Conservation (phyloP, 768 basidiomycete species). For the Rhizopogon rudus region DNA sequence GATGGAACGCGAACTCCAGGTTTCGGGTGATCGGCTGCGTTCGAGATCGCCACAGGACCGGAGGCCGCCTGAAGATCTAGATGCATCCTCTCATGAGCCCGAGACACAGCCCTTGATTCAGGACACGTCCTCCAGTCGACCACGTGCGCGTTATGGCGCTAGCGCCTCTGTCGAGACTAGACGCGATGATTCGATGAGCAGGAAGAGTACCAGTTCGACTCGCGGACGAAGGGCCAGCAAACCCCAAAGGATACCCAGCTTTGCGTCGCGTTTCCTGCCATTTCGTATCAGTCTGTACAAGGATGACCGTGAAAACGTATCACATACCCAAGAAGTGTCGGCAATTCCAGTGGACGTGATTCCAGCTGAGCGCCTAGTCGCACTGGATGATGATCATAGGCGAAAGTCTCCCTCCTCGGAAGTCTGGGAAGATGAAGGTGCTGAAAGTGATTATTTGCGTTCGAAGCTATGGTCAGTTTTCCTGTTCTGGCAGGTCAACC, state of each 20-base stretch:
- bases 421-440: slow-evolving; percentile 28
- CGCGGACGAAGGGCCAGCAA: slow-evolving; percentile 11
- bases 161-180: slow-evolving; percentile 2
- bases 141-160: slow-evolving; percentile 14
- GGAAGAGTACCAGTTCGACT: slow-evolving; percentile 16
- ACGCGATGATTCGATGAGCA: slow-evolving; percentile 23
- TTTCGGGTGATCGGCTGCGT: background rate
- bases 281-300: slow-evolving; percentile 14
- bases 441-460: slow-evolving; percentile 74
- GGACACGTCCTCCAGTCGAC: background rate
- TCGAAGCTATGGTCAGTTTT: slow-evolving; percentile 73
- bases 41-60: background rate
- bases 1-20: slow-evolving; percentile 9
- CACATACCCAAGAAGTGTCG: slow-evolving; percentile 1
- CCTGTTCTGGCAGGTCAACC: background rate
- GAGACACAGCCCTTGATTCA: slow-evolving; percentile 25
- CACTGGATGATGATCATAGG: slow-evolving; percentile 15
- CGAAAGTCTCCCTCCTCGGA: slow-evolving; percentile 11
- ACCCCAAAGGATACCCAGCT: slow-evolving; percentile 22
- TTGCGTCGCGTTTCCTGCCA: slow-evolving; percentile 33
- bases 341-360: slow-evolving; percentile 37
- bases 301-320: background rate
- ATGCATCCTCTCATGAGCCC: background rate
- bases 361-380: slow-evolving; percentile 29
- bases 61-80: background rate